Base-by-base conservation (phyloP, 2,329 filamentous ascomycete genomes). In the Sporothrix sp. region DNA sequence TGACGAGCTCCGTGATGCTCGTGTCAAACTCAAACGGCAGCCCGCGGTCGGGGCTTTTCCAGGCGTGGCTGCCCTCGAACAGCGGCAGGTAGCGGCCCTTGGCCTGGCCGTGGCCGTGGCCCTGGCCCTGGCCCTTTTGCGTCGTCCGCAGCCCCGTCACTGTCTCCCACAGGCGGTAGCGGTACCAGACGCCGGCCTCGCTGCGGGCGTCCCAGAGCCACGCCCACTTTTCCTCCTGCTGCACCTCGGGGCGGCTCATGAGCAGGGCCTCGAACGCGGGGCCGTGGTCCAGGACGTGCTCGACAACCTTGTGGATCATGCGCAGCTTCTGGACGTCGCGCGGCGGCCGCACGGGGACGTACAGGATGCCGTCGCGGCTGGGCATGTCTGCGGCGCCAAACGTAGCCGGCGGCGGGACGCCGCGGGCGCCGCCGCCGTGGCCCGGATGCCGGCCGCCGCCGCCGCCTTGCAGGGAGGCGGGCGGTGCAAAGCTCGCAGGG, bases 171-270 rank as follows among this genome's bases (percentile, higher is more conserved):
- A 97, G 63, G 39, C 87, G 81, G 85, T 88, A 97, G 38, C 93
- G 82, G 65, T 97, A 97, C 77, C 90, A 98, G 14, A 94, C 78
- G 14, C 85, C 91, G 23, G 81, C 89, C 55, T 76, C 73, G 60
- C 82, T 90, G 57, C 82, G 78, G 18, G 89, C 78, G 64, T 97
- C 85, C 83, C 87, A 98, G 5, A 98, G 73, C 86, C 90, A 98
- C 0, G 89, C 85, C 82, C 91, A 97, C 57, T 84, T 89, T 64
- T 95, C 87, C 53, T 95, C 87, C 36, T 75, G 77, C 63, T 95
- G 87, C 1, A 97, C 85, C 50, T 89, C 81, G 0, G 85, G 79
- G 16, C 87, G 76, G 45, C 83, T 84, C 93, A 97, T 97, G 7
- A 98, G 75, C 2, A 95, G 72, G 5, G 90, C 89, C 66, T 98